Base-by-base conservation (phyloP, 139 green algal species). In the Tetratostichococcus sp. region DNA sequence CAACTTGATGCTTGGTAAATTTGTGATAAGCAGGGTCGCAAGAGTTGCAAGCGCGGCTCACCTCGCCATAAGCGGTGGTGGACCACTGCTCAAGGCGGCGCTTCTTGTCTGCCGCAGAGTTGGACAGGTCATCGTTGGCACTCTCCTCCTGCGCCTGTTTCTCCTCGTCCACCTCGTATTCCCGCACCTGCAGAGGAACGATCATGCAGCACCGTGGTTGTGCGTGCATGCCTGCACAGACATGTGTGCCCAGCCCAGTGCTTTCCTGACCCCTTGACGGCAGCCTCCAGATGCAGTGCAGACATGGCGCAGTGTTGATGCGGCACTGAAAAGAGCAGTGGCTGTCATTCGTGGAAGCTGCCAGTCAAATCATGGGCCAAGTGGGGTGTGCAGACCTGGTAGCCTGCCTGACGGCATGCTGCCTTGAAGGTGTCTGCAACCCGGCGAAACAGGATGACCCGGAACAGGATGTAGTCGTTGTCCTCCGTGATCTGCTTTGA, bases 391-490 rank as follows among this genome's bases (percentile, higher is more conserved):
- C 50, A 1, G 42, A 91, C 95, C 88, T 98, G 93, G 80, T 93
- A 97, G 19, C 91, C 90, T 33, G 91, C 91, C 23, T 82, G 69
- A 11, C 95, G 83, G 0, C 90, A 92, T 30, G 86, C 83, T n/a
- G 79, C 78, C 77, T 97, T 98, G 88, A 99, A 99, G 68, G 91
- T 90, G 80, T 99, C 96, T 6, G 89, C 82, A 17, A 97, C 86
- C 25, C 92, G 85, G 43, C 82, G 82, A 81, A 99, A 99, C 4
- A 99, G 81, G 1, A 94, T 83, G 1, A 98, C 93, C 0, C 82
- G 89, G 78, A 91, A 91, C 34, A 98, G 81, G 0, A 79, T 72
- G 76, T 97, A 98, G 69, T 99, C 96, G 59, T 88, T 83, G 82
- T 99, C 96, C 82, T 97, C 88, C 1, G 83, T 69, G 0, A 99